phyloP scores from a whole-genome alignment of 1,284 basidiomycete species.

The Heimioporus punctisporus region DNA sequence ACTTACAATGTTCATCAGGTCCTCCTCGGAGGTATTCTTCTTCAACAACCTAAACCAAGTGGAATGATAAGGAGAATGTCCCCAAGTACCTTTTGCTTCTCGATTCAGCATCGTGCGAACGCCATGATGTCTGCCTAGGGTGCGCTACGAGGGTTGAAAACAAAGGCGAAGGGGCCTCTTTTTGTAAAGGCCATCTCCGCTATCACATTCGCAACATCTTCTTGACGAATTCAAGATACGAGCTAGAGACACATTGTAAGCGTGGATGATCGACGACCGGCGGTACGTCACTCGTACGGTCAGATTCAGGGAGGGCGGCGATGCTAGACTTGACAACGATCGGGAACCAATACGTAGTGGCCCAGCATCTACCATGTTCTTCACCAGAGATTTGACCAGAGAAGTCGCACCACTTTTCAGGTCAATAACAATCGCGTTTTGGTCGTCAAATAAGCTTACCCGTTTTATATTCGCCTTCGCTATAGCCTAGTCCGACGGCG shows the following conservation, averaged over 20 bases:
- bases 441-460: conserved; percentile 26
- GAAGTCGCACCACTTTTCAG: conserved; percentile 22
- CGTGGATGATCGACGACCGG: neutral
- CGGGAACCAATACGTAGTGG: conserved; percentile 35
- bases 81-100: conserved; percentile 3
- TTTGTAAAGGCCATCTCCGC: conserved; percentile 19
- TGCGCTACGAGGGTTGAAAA: conserved; percentile 21
- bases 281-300: conserved; percentile 21
- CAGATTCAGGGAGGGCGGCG: conserved; percentile 25
- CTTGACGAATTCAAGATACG: conserved; percentile 25
- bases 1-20: conserved; percentile 24
- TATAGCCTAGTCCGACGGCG: conserved; percentile 34
- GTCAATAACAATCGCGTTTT: neutral
- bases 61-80: conserved; percentile 20
- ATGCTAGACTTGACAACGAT: conserved; percentile 31
- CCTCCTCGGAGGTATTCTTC: conserved; percentile 11
- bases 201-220: conserved; percentile 16
- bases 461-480: conserved; percentile 40
- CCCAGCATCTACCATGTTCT: conserved; percentile 30
- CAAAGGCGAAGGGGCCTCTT: neutral
- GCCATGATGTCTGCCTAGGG: conserved; percentile 14
- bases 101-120: conserved; percentile 7
- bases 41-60: conserved; percentile 28
- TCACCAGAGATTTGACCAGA: conserved; percentile 35
- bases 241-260: conserved; percentile 1